phyloP scores from a whole-genome alignment of 805 yeast genomes.

The Candida quercuum region DNA sequence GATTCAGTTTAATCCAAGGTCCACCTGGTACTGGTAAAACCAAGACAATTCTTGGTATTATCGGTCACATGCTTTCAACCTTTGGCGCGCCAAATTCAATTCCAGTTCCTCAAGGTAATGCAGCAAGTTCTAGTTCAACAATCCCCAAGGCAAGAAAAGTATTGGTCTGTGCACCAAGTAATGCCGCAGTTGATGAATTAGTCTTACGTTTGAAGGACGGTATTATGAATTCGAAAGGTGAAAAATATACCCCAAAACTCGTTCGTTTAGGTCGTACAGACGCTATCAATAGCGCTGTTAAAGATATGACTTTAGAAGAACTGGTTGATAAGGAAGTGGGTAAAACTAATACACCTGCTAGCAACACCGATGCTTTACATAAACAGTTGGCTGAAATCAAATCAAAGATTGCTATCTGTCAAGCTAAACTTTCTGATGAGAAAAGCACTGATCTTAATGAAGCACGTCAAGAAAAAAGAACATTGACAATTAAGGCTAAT shows the following conservation, averaged over 20 bases:
- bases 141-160: slow-evolving; percentile 45
- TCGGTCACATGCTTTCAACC: slow-evolving; percentile 65
- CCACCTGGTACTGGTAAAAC: slow-evolving; percentile 99
- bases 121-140: slow-evolving; percentile 10
- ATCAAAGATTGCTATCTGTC: slow-evolving; percentile 15
- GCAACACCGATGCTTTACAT: slow-evolving; percentile 47
- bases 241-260: slow-evolving; percentile 51
- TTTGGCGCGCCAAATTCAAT: slow-evolving; percentile 25
- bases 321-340: slow-evolving; percentile 52
- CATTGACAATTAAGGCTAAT: slow-evolving; percentile 55
- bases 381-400: slow-evolving; percentile 30
- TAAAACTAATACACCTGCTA: slow-evolving; percentile 11
- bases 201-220: slow-evolving; percentile 78
- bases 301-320: slow-evolving; percentile 81
- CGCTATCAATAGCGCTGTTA: slow-evolving; percentile 76
- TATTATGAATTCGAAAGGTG: slow-evolving; percentile 51
- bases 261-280: slow-evolving; percentile 90
- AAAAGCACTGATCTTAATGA: slow-evolving; percentile 35
- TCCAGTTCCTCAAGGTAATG: slow-evolving; percentile 24
- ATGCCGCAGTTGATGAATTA: slow-evolving; percentile 97
- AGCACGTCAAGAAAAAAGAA: slow-evolving; percentile 46
- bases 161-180: slow-evolving; percentile 94
- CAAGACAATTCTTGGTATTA: slow-evolving; percentile 87
- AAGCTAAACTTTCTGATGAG: slow-evolving; percentile 22
- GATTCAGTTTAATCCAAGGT: slow-evolving; percentile 92